These are phyloP conservation scores for Darksidea phi DNA, from an alignment of 495 filamentous ascomycete species.

Conservation along the genomic window DNA sequence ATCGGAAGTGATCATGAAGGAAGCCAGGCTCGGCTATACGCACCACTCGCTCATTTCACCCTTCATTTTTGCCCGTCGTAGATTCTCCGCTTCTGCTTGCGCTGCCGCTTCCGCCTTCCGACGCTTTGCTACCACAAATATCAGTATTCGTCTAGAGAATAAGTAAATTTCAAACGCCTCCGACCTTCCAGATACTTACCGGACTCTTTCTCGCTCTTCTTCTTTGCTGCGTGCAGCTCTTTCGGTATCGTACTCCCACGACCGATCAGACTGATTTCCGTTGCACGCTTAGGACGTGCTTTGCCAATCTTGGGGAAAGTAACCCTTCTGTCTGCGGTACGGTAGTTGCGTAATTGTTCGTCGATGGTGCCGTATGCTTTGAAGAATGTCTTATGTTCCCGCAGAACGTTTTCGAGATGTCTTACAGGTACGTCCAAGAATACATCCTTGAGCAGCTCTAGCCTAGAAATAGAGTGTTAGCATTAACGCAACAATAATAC, in stretches of 20 bases:
- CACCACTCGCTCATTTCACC: constrained; percentile 54
- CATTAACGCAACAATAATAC: too few relatives aligned
- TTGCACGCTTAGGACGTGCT: not conserved
- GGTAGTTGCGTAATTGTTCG: constrained; percentile 42
- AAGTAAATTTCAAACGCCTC: not conserved
- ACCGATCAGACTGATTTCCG: constrained; percentile 1
- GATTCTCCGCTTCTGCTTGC: constrained; percentile 51
- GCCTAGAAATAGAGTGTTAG: not conserved
- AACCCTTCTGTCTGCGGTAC: constrained; percentile 5
- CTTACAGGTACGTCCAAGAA: constrained; percentile 49
- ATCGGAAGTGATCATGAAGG: too few relatives aligned
- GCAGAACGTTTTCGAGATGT: constrained; percentile 49
- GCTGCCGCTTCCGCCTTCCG: constrained; percentile 29
- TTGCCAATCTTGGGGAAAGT: constrained; percentile 25
- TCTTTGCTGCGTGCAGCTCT: constrained; percentile 32
- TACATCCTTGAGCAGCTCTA: constrained; percentile 47
- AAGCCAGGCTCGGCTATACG: not conserved
- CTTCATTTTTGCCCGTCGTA: constrained; percentile 38
- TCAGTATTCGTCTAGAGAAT: not conserved
- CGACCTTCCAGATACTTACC: constrained; percentile 13
- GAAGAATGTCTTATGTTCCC: constrained; percentile 46
- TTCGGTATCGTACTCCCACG: not conserved
- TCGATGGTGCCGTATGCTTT: constrained; percentile 49
- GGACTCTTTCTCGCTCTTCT: constrained; percentile 27
- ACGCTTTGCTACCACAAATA: constrained; percentile 14